Base-by-base conservation (phyloP, 2,329 filamentous ascomycete genomes). In the Incumbomyces delicatus region DNA sequence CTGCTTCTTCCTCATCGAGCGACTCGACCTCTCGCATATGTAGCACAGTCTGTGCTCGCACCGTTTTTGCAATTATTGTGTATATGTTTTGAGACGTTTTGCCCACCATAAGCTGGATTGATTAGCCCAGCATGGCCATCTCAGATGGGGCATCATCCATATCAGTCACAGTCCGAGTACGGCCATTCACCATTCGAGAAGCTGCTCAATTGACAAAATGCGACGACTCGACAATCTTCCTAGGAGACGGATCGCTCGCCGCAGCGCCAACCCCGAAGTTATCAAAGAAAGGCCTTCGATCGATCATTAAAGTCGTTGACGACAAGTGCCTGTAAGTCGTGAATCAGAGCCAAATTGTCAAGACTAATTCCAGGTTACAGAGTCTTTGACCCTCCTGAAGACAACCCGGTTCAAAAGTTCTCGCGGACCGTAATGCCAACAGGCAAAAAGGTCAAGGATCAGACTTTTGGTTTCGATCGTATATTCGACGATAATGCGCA, bases 221-320 rank as follows among this genome's bases (percentile, higher is more conserved):
- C 59, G 90, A 98, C 58, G 90, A 95, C 65, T 81, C 83, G 45
- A 88, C 87, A 4, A 67, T 95, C 32, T 98, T 98, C 63, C 77
- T 98, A n/a, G 92, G 92, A 51, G 92, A 98, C 64, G 92, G 92
- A 50, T 96, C 90, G 14, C 75, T 98, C 47, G 92, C 92, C n/a
- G 85, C 80, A 38, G 82, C 77, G 12, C 88, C 90, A 1, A 77
- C 87, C 1, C 89, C 89, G 1, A 94, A 90, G 62, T 76, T 95
- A 29, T 80, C 83, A 51, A 81, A 86, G 57, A 88, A 89, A 60
- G 92, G 94, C 6, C 81, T 98, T 47, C 77, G 89, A 58, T 82
- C 87, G 1, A 88, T 98, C 44, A 85, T 98, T 68, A 96, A 95
- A 67, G 89, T 98, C 16, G 78, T 98, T 44, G 94, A 98, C 62